Conservation (phyloP, 805 yeast genomes). For the Yamadazyma takamatsuzukensis region DNA sequence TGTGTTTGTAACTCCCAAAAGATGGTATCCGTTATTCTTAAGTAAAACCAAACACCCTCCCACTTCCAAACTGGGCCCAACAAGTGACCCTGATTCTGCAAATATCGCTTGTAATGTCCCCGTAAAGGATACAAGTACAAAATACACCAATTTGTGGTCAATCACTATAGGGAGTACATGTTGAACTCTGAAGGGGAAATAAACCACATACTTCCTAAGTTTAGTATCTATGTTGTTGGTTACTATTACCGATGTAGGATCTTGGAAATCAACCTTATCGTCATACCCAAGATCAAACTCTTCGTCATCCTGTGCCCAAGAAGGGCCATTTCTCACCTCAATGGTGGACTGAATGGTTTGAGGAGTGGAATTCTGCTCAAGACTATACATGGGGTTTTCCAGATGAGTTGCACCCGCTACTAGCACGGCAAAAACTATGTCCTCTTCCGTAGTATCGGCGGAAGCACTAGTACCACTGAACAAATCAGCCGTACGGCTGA, state of each 20-base stretch:
- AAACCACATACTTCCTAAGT: conserved; percentile 30
- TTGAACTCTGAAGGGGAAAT: conserved; percentile 46
- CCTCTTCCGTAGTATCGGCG: conserved; percentile 33
- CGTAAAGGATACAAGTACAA: conserved; percentile 55
- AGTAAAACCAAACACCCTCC: conserved; percentile 45
- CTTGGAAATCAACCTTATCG: conserved; percentile 42
- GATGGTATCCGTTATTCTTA: conserved; percentile 25
- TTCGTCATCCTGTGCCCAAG: conserved; percentile 39
- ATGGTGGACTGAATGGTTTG: conserved; percentile 23
- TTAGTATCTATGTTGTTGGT: conserved; percentile 33
- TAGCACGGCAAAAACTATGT: conserved; percentile 33
- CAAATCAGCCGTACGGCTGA: conserved; percentile 9
- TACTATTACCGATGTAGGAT: conserved; percentile 44
- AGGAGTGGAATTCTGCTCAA: background rate
- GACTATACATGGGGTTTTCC: conserved; percentile 3
- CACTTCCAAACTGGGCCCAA: conserved; percentile 48
- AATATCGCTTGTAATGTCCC: conserved; percentile 50
- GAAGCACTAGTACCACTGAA: conserved; percentile 13
- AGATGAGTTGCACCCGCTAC: conserved; percentile 29
- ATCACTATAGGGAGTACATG: conserved; percentile 41
- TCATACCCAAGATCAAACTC: conserved; percentile 28
- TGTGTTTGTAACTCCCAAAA: conserved; percentile 47
- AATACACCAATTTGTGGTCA: conserved; percentile 33
- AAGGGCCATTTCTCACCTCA: conserved; percentile 41
- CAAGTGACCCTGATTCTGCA: conserved; percentile 41